Evolutionary conservation across 257 asterid species (phyloP).

Genomic region (Nicotiana obtusifolia): DNA sequence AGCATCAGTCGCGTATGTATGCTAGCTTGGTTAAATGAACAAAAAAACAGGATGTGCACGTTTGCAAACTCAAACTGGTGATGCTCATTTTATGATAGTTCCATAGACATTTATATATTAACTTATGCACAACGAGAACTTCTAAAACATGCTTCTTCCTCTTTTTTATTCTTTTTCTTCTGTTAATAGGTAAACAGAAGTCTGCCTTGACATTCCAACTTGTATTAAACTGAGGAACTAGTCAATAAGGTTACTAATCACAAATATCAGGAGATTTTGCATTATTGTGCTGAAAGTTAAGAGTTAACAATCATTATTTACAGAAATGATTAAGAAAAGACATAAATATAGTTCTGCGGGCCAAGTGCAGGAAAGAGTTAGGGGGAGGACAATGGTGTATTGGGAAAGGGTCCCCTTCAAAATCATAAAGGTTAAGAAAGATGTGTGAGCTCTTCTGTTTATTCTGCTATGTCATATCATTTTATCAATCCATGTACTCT

Average conservation of each 20-base stretch:
- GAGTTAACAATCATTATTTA: too few species aligned
- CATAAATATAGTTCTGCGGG: too few species aligned
- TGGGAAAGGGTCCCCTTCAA: neutral
- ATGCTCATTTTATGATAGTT: neutral
- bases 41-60: neutral
- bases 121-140: neutral
- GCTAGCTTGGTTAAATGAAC: constrained; percentile 43
- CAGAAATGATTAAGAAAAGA: too few species aligned
- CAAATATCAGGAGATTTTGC: too few species aligned
- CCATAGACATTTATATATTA: neutral
- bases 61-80: neutral
- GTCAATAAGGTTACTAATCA: too few species aligned
- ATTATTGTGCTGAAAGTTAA: too few species aligned
- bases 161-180: neutral
- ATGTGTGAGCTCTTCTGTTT: too few species aligned
- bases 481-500: neutral
- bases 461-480: too few species aligned
- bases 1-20: constrained; percentile 93
- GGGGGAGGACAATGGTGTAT: neutral
- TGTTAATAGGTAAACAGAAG: neutral
- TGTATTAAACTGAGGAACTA: neutral
- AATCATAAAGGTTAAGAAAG: neutral
- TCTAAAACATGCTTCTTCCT: neutral
- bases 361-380: neutral
- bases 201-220: neutral